Evolutionary conservation across 208 protist genomes (phyloP), one percentile per base, ranked within the genome.

Genomic region (Leishmania mexicana): DNA sequence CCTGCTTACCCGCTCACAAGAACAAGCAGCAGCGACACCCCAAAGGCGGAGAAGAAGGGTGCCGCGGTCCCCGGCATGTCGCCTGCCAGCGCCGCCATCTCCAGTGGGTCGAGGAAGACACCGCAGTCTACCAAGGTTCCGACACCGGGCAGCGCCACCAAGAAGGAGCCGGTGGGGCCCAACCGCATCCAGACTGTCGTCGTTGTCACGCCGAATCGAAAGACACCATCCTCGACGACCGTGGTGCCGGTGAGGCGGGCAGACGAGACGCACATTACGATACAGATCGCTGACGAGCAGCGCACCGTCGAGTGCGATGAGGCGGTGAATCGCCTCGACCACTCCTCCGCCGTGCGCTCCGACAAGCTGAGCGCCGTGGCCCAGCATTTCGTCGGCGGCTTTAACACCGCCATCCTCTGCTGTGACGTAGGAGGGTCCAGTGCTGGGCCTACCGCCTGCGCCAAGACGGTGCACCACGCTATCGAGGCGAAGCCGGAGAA

Each of bases 381-480:
- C 21, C 77, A 84, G 72, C 81, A 86, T 28, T 85, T 85, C 57
- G 67, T 89, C 6, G 58, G 17, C 8, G 87, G 87, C 49, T 87
- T 77, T 70, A 94, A 91, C 85, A 78, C 84, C 71, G 85, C 87
- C 15, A 49, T 94, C 19, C 76, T 94, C 24, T 88, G 85, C 80
- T 84, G 80, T 49, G 89, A 94, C 79, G 68, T 77, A 11, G 84
- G 79, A 42, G 81, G 84, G 60, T 88, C 83, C n/a, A 81, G 73
- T 17, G 82, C 86, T 11, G 87, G 85, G 31, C 49, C 80, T n/a
- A 53, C 77, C 40, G 64, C 89, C 72, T 84, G 83, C 31, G 70
- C 54, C 35, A 80, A 80, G 71, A 53, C 81, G n/a, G 83, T 84
- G 45, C 83, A 78, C 54, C 19, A 70, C 31, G 65, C 84, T 42